Conservation (phyloP, 2,329 filamentous ascomycete species). For the Beauveria scarabaeidicola region DNA sequence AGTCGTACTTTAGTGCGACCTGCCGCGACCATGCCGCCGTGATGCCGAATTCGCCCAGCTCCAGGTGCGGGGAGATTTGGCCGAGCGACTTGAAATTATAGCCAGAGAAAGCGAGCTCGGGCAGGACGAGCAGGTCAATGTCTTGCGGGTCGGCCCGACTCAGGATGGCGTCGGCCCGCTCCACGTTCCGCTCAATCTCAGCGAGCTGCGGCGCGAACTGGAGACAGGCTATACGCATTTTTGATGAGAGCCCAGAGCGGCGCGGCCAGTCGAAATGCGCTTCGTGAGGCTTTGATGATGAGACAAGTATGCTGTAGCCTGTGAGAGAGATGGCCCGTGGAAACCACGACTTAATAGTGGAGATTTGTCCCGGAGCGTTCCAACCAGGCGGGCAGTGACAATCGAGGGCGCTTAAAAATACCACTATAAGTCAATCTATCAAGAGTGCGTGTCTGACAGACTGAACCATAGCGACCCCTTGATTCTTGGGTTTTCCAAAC, state of each 20-base stretch:
- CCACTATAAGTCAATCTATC: too few species aligned
- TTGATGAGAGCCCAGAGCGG: constrained; percentile 13
- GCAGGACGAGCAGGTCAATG: constrained; percentile 65
- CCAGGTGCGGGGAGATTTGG: constrained; percentile 61
- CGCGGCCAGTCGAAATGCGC: neutral
- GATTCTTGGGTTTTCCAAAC: too few species aligned
- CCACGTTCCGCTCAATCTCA: constrained; percentile 61
- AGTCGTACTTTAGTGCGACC: constrained; percentile 57
- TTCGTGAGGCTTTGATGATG: neutral
- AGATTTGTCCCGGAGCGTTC: neutral
- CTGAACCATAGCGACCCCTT: too few species aligned
- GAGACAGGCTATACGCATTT: constrained; percentile 62
- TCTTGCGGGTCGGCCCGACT: constrained; percentile 39
- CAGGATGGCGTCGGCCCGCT: constrained; percentile 57
- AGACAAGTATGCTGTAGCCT: neutral
- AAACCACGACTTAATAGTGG: neutral
- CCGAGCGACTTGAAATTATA: constrained; percentile 69
- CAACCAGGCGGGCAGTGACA: too few species aligned
- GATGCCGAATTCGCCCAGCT: constrained; percentile 56
- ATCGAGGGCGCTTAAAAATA: too few species aligned
- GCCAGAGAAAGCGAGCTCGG: constrained; percentile 69
- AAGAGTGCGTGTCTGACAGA: too few species aligned
- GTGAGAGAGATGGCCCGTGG: neutral
- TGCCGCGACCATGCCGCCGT: constrained; percentile 63
- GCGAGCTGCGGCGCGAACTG: constrained; percentile 67